Evolutionary conservation across 2,329 filamentous ascomycete genomes (phyloP).

Genomic region (Phialemonium atrogriseum): DNA sequence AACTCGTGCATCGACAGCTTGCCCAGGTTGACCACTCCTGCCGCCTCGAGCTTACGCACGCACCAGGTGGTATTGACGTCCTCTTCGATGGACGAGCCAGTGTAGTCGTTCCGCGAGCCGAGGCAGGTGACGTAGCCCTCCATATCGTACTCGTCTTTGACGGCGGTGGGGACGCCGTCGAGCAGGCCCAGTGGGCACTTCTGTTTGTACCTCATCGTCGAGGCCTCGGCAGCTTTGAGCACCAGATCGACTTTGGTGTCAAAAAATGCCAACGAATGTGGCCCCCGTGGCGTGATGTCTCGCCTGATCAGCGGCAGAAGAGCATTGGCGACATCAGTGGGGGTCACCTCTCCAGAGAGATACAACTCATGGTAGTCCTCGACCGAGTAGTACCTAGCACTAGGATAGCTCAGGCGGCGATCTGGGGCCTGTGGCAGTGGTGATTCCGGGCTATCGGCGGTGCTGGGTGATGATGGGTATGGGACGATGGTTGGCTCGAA

Average conservation of each 20-base stretch:
- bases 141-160: slow-evolving; percentile 72
- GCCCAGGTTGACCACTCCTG: slow-evolving; percentile 63
- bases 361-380: slow-evolving; percentile 36
- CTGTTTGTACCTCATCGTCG: slow-evolving; percentile 38
- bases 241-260: slow-evolving; percentile 32
- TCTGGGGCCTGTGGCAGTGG: too few relatives aligned
- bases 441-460: too few relatives aligned
- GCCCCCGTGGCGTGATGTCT: slow-evolving; percentile 25
- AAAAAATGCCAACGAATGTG: slow-evolving; percentile 36
- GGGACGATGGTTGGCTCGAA: slow-evolving; percentile 39
- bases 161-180: slow-evolving; percentile 64
- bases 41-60: slow-evolving; percentile 59
- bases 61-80: slow-evolving; percentile 54
- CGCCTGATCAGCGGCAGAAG: slow-evolving; percentile 37
- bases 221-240: slow-evolving; percentile 32
- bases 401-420: too few relatives aligned
- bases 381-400: slow-evolving; percentile 33
- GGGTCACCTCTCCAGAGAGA: slow-evolving; percentile 35
- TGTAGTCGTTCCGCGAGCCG: slow-evolving; percentile 55
- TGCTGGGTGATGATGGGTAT: too few relatives aligned
- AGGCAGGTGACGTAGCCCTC: slow-evolving; percentile 63
- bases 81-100: slow-evolving; percentile 29
- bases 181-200: slow-evolving; percentile 53
- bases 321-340: slow-evolving; percentile 33
- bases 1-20: slow-evolving; percentile 73